Conservation (phyloP, 345 rosid genomes). For the Raphanus sativus region DNA sequence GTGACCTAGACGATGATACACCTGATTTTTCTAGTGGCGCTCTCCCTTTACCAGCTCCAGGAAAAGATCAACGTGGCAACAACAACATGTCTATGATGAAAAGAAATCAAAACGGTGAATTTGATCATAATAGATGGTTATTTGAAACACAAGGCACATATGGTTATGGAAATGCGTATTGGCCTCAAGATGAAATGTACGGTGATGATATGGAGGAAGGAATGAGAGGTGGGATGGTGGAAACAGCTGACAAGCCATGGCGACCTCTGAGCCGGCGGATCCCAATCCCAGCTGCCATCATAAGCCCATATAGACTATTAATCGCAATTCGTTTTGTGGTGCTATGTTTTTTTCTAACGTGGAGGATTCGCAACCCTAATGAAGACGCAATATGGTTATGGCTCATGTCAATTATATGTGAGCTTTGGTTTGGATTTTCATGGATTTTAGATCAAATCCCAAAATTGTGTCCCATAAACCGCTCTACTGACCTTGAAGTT, state of each 20-base stretch:
- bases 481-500: constrained; percentile 77
- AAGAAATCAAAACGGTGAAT: constrained; percentile 78
- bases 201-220: constrained; percentile 64
- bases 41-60: constrained; percentile 70
- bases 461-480: constrained; percentile 74
- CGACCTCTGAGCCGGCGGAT: constrained; percentile 69
- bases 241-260: constrained; percentile 85
- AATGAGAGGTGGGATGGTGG: constrained; percentile 53
- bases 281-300: constrained; percentile 54
- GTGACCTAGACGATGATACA: constrained; percentile 66
- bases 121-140: constrained; percentile 86
- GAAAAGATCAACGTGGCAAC: constrained; percentile 34
- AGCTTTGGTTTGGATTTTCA: constrained; percentile 90
- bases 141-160: constrained; percentile 86
- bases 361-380: constrained; percentile 80
- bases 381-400: constrained; percentile 87
- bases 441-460: constrained; percentile 96
- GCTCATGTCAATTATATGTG: constrained; percentile 79
- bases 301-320: constrained; percentile 86
- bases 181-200: constrained; percentile 74
- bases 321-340: constrained; percentile 60
- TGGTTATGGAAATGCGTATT: constrained; percentile 80
- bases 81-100: constrained; percentile 85
- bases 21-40: constrained; percentile 58
- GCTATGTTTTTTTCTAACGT: constrained; percentile 68